Conservation (phyloP, 805 yeast genomes). For the Crinitomyces ghanaensis region DNA sequence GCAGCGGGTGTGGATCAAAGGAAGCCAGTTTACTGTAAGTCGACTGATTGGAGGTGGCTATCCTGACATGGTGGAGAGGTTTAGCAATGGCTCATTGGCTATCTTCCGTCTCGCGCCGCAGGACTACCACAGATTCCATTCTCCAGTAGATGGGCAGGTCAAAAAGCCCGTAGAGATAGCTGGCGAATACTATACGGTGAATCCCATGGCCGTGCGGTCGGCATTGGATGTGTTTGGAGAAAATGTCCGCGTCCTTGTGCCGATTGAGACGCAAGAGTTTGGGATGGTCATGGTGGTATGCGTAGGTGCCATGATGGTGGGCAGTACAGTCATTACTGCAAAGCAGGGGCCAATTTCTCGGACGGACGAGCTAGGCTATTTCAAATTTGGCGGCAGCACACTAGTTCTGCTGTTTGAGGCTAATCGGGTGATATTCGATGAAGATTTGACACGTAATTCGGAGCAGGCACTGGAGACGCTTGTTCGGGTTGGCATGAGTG, state of each 20-base stretch:
- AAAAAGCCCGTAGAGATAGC: conserved; percentile 57
- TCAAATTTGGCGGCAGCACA: conserved; percentile 95
- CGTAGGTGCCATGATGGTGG: conserved; percentile 99
- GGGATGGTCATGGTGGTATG: conserved; percentile 70
- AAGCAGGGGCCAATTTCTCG: conserved; percentile 45
- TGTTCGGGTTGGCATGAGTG: conserved; percentile 81
- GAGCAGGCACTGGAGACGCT: conserved; percentile 64
- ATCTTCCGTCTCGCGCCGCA: conserved; percentile 92
- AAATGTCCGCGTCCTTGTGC: conserved; percentile 67
- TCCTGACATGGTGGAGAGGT: conserved; percentile 27
- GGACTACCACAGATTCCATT: conserved; percentile 90
- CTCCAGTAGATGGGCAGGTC: conserved; percentile 68
- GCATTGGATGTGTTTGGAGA: conserved; percentile 87
- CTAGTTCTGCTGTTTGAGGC: conserved; percentile 53
- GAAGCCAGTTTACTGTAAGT: conserved; percentile 56
- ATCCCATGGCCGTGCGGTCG: conserved; percentile 93
- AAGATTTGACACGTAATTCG: conserved; percentile 64
- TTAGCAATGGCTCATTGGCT: conserved; percentile 49
- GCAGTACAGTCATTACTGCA: conserved; percentile 68
- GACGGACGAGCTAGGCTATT: conserved; percentile 85
- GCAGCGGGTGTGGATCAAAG: conserved; percentile 80
- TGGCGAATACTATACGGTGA: conserved; percentile 92
- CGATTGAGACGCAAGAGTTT: conserved; percentile 64
- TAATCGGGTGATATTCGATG: conserved; percentile 41
- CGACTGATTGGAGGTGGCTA: conserved; percentile 42